Evolutionary conservation across 257 asterid species (phyloP), one percentile per base, ranked within the genome.

Genomic region (Gentiana straminea): DNA sequence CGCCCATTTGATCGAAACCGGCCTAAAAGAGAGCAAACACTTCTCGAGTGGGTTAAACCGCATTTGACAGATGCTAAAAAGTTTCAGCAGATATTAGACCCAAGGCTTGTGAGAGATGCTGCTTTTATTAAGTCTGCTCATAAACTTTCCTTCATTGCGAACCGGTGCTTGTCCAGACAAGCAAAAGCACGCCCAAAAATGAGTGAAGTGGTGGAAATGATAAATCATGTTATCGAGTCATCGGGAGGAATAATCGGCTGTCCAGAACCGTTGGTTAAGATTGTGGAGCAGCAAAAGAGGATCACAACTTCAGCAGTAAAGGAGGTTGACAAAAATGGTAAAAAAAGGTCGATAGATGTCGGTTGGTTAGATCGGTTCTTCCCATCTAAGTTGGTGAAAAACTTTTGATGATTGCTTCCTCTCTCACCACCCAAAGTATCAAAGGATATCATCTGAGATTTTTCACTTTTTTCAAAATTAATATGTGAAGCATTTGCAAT

Each of bases 1-100:
- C 86, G 88, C 35, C 96, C 98, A 32, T 52, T 86, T 75, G 98
- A 91, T 36, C 75, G 94, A 33, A 83, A 81, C 49, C 86, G 95
- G 7, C 98, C 98, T 4, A 82, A 71, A 74, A 64, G 71, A 36
- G 98, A 91, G 75, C 98, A 91, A 68, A 90, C 79, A 68, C 95
- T 91, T 35, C 58, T 90, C 13, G 94, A 79, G 54, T 88, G 96
- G 94, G 79, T 88, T 55, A 82, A 75, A 49, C 98, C 95, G 13
- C 75, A 81, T 77, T 63, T 84, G 60, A 84, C 98, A 3, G 95
- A 91, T 35, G 74, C 89, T 54, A 87, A 73, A 62, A 84, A 81
- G 81, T 91, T 91, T 61, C 93, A 77, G 44, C 83, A 54, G 51
- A 82, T 90, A 75, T 11, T 90, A 66, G 98, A 90, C 55, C 96